These are phyloP conservation scores for Phytophthora uliginosa DNA, from an alignment of 352 stramenopile species.

Conservation along the genomic window DNA sequence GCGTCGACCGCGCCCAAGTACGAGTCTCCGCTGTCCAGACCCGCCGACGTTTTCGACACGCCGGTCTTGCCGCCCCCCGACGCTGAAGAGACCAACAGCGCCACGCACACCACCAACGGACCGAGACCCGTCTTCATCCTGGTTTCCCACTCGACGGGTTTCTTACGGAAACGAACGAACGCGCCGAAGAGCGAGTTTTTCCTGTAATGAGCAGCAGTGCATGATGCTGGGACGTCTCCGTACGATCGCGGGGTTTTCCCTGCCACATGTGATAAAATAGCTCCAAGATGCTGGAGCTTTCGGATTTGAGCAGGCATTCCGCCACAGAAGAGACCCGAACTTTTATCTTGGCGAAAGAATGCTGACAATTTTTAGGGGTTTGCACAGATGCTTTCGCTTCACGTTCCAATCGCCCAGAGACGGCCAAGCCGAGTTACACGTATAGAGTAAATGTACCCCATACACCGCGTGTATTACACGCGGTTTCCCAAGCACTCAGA, in stretches of 20 bases:
- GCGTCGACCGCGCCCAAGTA: constrained; percentile 13
- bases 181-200: constrained; percentile 35
- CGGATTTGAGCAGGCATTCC: constrained; percentile 26
- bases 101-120: constrained; percentile 22
- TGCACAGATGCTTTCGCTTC: constrained; percentile 28
- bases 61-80: constrained; percentile 16
- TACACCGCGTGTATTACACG: not conserved
- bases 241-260: constrained; percentile 30
- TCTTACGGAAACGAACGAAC: constrained; percentile 1
- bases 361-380: constrained; percentile 24
- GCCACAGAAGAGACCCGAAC: not conserved
- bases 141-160: constrained; percentile 4
- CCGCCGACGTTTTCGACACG: constrained; percentile 14
- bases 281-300: constrained; percentile 24
- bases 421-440: constrained; percentile 2
- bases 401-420: constrained; percentile 26
- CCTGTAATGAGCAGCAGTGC: constrained; percentile 33
- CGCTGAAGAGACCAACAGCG: constrained; percentile 20
- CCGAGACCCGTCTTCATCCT: constrained; percentile 28
- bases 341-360: constrained; percentile 24
- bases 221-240: constrained; percentile 18
- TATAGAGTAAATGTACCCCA: constrained; percentile 1
- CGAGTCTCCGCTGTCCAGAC: constrained; percentile 19
- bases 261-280: constrained; percentile 33
- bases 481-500: constrained; percentile 20